Evolutionary conservation across 2,329 filamentous ascomycete species (phyloP).

Genomic region (Onygena corvina): DNA sequence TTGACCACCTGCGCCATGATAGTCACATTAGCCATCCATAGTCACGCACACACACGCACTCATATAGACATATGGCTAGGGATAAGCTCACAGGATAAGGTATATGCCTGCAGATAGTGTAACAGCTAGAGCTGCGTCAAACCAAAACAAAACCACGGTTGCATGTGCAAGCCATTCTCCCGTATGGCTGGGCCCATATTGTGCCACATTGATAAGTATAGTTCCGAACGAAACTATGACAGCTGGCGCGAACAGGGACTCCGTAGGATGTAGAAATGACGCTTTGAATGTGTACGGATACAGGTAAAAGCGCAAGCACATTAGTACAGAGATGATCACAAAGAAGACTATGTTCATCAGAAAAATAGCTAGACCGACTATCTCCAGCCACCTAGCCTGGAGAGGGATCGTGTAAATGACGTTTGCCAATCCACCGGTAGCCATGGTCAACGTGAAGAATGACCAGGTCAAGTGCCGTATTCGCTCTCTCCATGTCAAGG

Average conservation of each 20-base stretch:
- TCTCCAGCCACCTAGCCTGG: conserved; percentile 29
- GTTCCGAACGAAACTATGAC: conserved; percentile 58
- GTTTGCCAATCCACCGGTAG: conserved; percentile 49
- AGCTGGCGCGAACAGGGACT: conserved; percentile 65
- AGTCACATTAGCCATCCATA: background rate
- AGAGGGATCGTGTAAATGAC: conserved; percentile 36
- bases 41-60: too few relatives aligned
- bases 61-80: background rate
- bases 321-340: conserved; percentile 49
- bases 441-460: conserved; percentile 62
- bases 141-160: conserved; percentile 62
- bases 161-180: conserved; percentile 49
- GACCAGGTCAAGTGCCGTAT: conserved; percentile 60
- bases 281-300: conserved; percentile 58
- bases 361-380: conserved; percentile 50
- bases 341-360: conserved; percentile 54
- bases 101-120: conserved; percentile 59
- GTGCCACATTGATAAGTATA: conserved; percentile 63
- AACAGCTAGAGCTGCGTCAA: conserved; percentile 57
- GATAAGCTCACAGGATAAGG: conserved; percentile 48
- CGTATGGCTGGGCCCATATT: conserved; percentile 56
- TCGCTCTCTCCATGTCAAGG: conserved; percentile 41
- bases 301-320: conserved; percentile 56
- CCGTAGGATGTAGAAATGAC: conserved; percentile 64
- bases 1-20: conserved; percentile 45